Evolutionary conservation across 495 filamentous ascomycete genomes (phyloP).

Genomic region (Daldinia decipiens): DNA sequence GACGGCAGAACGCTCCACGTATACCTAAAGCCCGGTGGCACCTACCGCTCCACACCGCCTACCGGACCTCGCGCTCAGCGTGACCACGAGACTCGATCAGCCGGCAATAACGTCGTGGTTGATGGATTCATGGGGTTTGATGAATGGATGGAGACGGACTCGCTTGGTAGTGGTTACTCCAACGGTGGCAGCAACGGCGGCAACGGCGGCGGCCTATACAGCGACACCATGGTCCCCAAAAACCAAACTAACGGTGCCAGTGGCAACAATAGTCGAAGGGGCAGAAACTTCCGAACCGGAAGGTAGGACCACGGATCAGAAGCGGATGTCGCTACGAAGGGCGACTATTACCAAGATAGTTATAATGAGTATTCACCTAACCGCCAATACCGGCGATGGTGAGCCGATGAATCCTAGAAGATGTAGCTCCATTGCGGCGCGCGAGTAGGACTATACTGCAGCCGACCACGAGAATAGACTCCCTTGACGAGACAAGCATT

Average conservation of each 20-base stretch:
- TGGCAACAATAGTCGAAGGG: slow-evolving; percentile 44
- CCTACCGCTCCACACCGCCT: slow-evolving; percentile 39
- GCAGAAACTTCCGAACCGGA: slow-evolving; percentile 48
- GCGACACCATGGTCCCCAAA: slow-evolving; percentile 50
- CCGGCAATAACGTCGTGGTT: slow-evolving; percentile 59
- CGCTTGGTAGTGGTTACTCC: slow-evolving; percentile 25
- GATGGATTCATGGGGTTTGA: slow-evolving; percentile 72
- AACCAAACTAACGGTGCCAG: slow-evolving; percentile 24
- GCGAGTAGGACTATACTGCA: not conserved
- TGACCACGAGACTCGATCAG: slow-evolving; percentile 53
- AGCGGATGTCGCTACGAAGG: not conserved
- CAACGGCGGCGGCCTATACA: slow-evolving; percentile 53
- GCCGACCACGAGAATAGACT: not conserved
- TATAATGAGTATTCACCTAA: not conserved
- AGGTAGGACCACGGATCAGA: slow-evolving; percentile 23
- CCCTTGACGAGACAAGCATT: not conserved
- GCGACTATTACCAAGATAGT: not conserved
- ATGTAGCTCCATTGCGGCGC: not conserved
- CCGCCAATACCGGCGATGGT: not conserved
- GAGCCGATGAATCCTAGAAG: not conserved
- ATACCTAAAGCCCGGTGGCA: slow-evolving; percentile 68
- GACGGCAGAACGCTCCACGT: slow-evolving; percentile 86
- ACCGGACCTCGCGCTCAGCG: slow-evolving; percentile 50
- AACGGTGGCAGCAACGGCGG: slow-evolving; percentile 39
- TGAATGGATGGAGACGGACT: slow-evolving; percentile 63